Evolutionary conservation across 2,329 filamentous ascomycete genomes (phyloP), one percentile per base, ranked within the genome.

Genomic region (Diplodia intermedia): DNA sequence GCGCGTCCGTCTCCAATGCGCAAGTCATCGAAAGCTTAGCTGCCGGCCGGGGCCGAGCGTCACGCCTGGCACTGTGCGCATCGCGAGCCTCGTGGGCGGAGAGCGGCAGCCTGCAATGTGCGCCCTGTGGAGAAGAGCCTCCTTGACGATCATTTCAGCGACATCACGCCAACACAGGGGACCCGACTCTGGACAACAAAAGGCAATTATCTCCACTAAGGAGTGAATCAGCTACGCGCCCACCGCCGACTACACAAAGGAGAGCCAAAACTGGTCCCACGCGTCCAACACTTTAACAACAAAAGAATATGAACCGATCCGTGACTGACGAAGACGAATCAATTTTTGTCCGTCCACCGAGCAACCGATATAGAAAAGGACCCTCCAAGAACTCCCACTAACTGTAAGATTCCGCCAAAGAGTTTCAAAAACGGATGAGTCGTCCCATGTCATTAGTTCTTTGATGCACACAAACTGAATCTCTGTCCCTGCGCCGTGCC

Each of bases 401-500:
- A 43, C 49, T 67, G 56, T 53, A 62, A 67, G 49, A 62, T 67
- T 61, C 66, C 43, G 55, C 66, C 55, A 67, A 60, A 61, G 55
- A 61, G 66, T 52, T 63, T 50, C 66, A 65, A 68, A 68, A 63
- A 57, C 57, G 56, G 54, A 68, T 49, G 66, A 65, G 66, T 68
- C 66, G 66, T 68, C 60, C 66, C 57, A 68, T 68, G 66, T 68
- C 66, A 68, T 68, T 68, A 68, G 56, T 62, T 68, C 57, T 63
- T 68, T 68, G 66, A 68, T 68, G 66, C 66, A 68, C 65, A 68
- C 66, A 69, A 68, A 66, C 67, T 66, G 61, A 60, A 63, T 68
- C 38, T 54, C 62, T 60, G 67, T 70, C 75, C 77, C 71, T 75
- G 77, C 78, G 78, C 78, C 78, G 72, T 79, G 77, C 77, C 78